Percentiles rank a stretch among this genome's conserved stretches.
phyloP scores from a whole-genome alignment of 495 filamentous ascomycete genomes.

The Neurospora discreta region DNA sequence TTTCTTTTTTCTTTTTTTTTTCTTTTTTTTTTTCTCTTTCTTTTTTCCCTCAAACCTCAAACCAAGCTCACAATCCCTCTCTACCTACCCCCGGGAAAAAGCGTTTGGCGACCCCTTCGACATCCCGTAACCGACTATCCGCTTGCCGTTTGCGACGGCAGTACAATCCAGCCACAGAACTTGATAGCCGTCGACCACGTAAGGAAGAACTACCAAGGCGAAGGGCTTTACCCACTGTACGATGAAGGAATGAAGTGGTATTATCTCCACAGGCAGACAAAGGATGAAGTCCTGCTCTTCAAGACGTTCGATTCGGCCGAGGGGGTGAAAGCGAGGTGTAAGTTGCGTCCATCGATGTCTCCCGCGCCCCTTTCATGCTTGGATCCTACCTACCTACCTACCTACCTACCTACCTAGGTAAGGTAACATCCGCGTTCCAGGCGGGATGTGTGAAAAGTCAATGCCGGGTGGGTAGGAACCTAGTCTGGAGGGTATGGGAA shows the following conservation, averaged over 20 bases:
- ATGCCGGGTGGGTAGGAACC: too few species aligned
- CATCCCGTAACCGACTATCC: background rate
- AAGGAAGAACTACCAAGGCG: background rate
- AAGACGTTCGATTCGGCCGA: slow-evolving; percentile 1
- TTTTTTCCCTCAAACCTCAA: background rate
- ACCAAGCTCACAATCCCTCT: background rate
- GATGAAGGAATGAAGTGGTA: slow-evolving; percentile 1
- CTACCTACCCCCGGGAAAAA: background rate
- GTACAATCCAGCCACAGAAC: background rate
- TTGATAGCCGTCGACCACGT: background rate
- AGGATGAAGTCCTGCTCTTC: slow-evolving; percentile 2
- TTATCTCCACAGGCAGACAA: background rate
- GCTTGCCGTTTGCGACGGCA: slow-evolving; percentile 2
- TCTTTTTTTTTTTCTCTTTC: too few species aligned
- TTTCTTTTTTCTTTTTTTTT: too few species aligned
- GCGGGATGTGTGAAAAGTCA: too few species aligned
- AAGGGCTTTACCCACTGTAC: slow-evolving; percentile 1
- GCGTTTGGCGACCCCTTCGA: slow-evolving; percentile 1
- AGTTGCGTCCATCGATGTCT: background rate
- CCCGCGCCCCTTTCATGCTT: too few species aligned
- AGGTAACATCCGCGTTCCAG: too few species aligned
- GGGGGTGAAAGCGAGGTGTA: background rate
- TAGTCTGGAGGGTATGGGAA: too few species aligned
- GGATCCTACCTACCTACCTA: too few species aligned
- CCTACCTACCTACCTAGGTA: too few species aligned